Base-by-base conservation (phyloP, 176 grass and related monocot species). In the Carex scoparia region DNA sequence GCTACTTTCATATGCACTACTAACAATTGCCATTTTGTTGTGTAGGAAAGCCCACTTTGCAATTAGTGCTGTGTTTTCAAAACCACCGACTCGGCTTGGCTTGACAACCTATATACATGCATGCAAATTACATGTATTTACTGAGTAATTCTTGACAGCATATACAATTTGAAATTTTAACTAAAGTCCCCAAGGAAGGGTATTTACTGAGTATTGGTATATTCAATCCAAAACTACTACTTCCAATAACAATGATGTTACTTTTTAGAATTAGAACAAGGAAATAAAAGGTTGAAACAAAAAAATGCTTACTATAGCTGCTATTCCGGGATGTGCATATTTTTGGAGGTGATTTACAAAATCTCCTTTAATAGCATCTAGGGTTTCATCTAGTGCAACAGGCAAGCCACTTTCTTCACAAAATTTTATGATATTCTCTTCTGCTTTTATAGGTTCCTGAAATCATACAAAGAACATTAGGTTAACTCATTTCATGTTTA, bases 41-140 rank as follows among this genome's bases (percentile, higher is more conserved):
- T 98, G 90, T 64, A 98, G 79, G 58, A 91, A 91, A 73, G 95
- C 92, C 95, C 92, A 98, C 85, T 94, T 94, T 88, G 95, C 95
- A 80, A 98, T 90, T 27, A 83, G 86, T 86, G 89, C 85, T 79
- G 91, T 86, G 81, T 86, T 92, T 90, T 94, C 92, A 87, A 98
- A 98, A 84, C 92, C 95, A 18, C 95, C 92, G 76, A 94, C 72
- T 82, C 91, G 79, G 91, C 95, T 94, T 71, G 95, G 95, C 91
- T 98, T 98, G 70, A 98, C 94, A 81, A 94, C 92, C 95, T 98
- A 76, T 81, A 64, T 72, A 89, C 9, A 83, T 49, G 19, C 37
- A 49, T 65, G 46, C 2, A 53, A 83, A 51, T 83, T 83, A 68
- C 16, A 67, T 66, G 66, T 27, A 7, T 67, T 27, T 53, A 14